Evolutionary conservation across 169 alveolate genomes (phyloP), one percentile per base, ranked within the genome.

Genomic region (Plasmodium knowlesi): DNA sequence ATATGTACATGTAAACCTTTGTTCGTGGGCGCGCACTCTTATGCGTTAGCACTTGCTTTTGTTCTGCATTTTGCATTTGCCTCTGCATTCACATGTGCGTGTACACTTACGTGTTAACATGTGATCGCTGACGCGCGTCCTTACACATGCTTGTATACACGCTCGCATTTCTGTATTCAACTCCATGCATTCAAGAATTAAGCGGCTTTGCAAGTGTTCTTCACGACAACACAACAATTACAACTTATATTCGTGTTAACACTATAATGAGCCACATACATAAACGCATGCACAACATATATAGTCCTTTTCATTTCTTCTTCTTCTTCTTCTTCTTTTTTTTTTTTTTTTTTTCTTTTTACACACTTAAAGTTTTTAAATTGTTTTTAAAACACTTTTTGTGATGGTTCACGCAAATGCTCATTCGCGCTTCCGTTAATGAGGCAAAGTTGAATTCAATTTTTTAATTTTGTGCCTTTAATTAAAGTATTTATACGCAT

Each of bases 1-100:
- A 61, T 19, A 82, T 74, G 43, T 74, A 82, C 90, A 39, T 83
- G 53, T 67, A 70, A 50, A 83, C 76, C 73, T 39, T 16, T 37
- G 32, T 16, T 0, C 16, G 74, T 61, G 72, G 43, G 71, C 43
- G 41, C 30, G 30, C n/a, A 83, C 37, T 1, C 5, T 61, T 61
- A 61, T 61, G 76, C 76, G 57, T 46, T 46, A 46, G 57, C 82
- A 16, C 22, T 25, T 83, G 43, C 41, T 28, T 82, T 54, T 82
- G 32, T 25, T 4, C 46, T 82, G 78, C n/a, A n/a, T n/a, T n/a
- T n/a, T n/a, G n/a, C 30, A 16, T 30, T 34, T 34, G 72, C 46
- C 54, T 32, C 10, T 57, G 30, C 37, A 54, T 80, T 41, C 46
- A 80, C 61, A 80, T 46, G 61, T 32, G 25, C 57, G 70, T 80